Evolutionary conservation across 108 stramenopile species (phyloP).

Genomic region (Fragilaria radians): DNA sequence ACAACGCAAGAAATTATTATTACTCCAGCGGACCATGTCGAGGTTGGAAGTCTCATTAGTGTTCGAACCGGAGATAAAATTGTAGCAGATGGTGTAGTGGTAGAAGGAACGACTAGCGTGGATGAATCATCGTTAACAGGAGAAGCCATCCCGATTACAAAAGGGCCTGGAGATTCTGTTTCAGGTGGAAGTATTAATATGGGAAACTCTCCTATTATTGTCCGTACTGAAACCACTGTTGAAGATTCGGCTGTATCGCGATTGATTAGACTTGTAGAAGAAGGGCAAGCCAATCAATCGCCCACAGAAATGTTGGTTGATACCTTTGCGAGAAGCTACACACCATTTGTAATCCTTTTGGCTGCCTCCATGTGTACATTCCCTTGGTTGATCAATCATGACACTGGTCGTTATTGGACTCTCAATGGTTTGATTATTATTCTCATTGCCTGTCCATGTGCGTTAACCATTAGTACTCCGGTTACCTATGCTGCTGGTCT

Average conservation of each 20-base stretch:
- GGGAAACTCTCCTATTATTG: constrained; percentile 33
- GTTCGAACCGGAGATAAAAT: constrained; percentile 93
- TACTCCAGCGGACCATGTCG: constrained; percentile 63
- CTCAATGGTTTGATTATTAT: constrained; percentile 66
- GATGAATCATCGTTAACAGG: constrained; percentile 87
- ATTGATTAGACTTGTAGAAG: constrained; percentile 72
- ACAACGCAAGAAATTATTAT: constrained; percentile 49
- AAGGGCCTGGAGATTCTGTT: constrained; percentile 37
- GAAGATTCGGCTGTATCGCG: constrained; percentile 60
- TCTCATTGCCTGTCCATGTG: constrained; percentile 52
- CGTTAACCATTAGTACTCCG: constrained; percentile 61
- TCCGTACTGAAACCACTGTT: constrained; percentile 40
- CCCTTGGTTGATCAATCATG: constrained; percentile 58
- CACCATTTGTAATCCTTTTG: constrained; percentile 57
- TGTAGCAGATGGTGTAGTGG: constrained; percentile 79
- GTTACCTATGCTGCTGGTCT: constrained; percentile 58
- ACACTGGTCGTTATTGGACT: constrained; percentile 50
- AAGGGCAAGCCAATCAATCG: constrained; percentile 72
- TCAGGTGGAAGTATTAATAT: constrained; percentile 63
- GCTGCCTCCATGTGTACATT: constrained; percentile 65
- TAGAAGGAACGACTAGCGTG: constrained; percentile 66
- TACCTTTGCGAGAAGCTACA: constrained; percentile 57
- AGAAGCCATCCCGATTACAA: constrained; percentile 59
- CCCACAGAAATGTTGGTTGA: constrained; percentile 82
- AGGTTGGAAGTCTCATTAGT: constrained; percentile 69